Conservation (phyloP, 306 rosid species). For the Acacia crassicarpa region DNA sequence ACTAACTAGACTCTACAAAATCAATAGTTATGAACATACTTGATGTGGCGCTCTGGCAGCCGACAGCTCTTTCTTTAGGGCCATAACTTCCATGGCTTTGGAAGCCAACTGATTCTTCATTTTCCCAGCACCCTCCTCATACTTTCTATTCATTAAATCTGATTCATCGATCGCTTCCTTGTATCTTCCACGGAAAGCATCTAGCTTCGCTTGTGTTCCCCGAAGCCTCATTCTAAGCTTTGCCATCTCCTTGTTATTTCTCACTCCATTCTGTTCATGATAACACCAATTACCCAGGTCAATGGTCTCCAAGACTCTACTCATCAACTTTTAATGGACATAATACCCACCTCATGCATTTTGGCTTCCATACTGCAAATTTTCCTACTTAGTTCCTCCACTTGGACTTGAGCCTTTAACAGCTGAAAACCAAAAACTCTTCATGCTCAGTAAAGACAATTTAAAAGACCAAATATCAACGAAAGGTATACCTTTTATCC, state of each 20-base stretch:
- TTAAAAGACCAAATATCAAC: not conserved
- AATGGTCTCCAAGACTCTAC: not conserved
- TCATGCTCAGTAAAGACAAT: constrained; percentile 3
- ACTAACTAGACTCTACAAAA: not conserved
- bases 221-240: constrained; percentile 66
- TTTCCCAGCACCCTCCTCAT: constrained; percentile 51
- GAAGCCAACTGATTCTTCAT: constrained; percentile 66
- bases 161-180: constrained; percentile 54
- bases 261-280: constrained; percentile 51
- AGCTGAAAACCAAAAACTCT: constrained; percentile 44
- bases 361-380: constrained; percentile 58
- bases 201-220: constrained; percentile 71
- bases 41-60: constrained; percentile 30
- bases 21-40: not conserved
- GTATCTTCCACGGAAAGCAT: constrained; percentile 58
- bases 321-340: not conserved
- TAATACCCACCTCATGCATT: constrained; percentile 54
- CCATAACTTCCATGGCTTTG: constrained; percentile 59
- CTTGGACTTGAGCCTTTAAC: constrained; percentile 45
- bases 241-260: constrained; percentile 43
- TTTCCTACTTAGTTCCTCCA: constrained; percentile 55
- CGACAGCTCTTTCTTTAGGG: constrained; percentile 63
- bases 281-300: not conserved
- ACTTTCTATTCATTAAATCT: constrained; percentile 46
- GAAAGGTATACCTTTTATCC: constrained; percentile 32